Conservation (phyloP, 2,329 filamentous ascomycete species). For the Xylariaceae sp. region DNA sequence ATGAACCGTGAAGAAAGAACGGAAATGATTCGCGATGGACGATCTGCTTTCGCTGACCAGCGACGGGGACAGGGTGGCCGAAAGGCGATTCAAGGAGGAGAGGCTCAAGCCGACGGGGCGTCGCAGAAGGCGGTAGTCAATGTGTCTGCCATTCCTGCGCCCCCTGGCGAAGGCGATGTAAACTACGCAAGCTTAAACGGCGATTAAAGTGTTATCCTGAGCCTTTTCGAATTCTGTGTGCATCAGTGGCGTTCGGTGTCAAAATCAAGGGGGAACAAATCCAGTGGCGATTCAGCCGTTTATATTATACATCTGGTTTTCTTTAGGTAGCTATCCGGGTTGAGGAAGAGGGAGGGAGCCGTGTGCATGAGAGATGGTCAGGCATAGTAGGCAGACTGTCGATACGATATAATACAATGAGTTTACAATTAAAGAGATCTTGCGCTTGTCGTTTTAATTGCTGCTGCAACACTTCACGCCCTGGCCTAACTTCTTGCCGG, state of each 20-base stretch:
- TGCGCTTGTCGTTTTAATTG: constrained; percentile 12
- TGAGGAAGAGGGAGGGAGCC: constrained; percentile 5
- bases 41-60: constrained; percentile 47
- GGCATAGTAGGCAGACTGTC: constrained; percentile 24
- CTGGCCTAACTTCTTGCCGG: constrained; percentile 32
- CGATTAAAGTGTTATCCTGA: constrained; percentile 48
- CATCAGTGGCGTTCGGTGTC: constrained; percentile 32
- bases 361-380: constrained; percentile 9
- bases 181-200: constrained; percentile 83
- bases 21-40: constrained; percentile 73
- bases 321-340: constrained; percentile 12
- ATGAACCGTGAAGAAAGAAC: constrained; percentile 83
- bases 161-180: constrained; percentile 71
- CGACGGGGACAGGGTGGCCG: constrained; percentile 35
- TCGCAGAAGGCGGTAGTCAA: constrained; percentile 31
- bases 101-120: constrained; percentile 26
- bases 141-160: constrained; percentile 58
- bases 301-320: constrained; percentile 15
- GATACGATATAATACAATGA: constrained; percentile 30
- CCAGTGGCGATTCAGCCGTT: constrained; percentile 11
- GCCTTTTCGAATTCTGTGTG: constrained; percentile 9
- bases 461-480: constrained; percentile 26
- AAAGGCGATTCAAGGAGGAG: constrained; percentile 32
- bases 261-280: constrained; percentile 15
- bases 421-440: constrained; percentile 3